Evolutionary conservation across 202 grass and related monocot genomes (phyloP).

Genomic region (Hordeum pubiflorum): DNA sequence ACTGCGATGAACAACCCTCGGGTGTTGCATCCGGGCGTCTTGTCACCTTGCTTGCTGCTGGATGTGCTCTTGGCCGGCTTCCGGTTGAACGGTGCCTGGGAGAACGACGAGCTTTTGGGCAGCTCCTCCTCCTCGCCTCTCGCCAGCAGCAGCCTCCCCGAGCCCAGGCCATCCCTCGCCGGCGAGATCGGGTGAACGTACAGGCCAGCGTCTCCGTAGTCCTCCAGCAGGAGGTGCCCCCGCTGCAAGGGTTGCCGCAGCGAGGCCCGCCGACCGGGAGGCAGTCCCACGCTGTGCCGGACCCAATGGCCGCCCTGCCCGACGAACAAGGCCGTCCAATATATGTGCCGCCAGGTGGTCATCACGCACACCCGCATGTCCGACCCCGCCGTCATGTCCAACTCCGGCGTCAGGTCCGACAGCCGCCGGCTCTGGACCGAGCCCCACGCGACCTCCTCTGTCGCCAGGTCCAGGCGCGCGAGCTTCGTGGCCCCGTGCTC

Average conservation of each 20-base stretch:
- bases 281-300: too few relatives aligned
- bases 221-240: not conserved
- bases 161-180: not conserved
- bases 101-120: not conserved
- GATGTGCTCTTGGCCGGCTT: too few relatives aligned
- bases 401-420: too few relatives aligned
- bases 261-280: not conserved
- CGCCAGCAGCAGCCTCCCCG: not conserved
- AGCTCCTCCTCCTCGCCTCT: not conserved
- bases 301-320: not conserved
- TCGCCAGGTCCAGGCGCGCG: too few relatives aligned
- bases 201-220: not conserved
- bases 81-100: too few relatives aligned
- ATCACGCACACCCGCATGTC: too few relatives aligned
- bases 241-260: not conserved
- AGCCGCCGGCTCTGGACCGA: too few relatives aligned
- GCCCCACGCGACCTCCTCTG: too few relatives aligned
- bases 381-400: too few relatives aligned
- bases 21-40: not conserved
- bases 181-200: not conserved
- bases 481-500: too few relatives aligned
- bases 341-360: too few relatives aligned
- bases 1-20: not conserved
- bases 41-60: not conserved
- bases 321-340: not conserved